Evolutionary conservation across 129 eudicot species (phyloP).

Genomic region (Oenanthe sinensis): DNA sequence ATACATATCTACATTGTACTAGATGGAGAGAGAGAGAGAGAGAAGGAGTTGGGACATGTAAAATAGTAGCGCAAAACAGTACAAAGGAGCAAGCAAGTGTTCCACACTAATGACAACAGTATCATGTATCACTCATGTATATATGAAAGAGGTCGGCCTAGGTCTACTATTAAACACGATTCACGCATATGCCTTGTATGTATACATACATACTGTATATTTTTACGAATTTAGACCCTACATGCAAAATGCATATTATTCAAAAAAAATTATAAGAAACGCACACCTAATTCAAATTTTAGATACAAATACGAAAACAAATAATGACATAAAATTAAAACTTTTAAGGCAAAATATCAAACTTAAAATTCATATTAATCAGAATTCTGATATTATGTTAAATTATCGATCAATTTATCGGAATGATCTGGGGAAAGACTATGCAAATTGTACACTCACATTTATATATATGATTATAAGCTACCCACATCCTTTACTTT

Average conservation of each 20-base stretch:
- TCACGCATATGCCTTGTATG: not conserved
- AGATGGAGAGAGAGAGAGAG: not conserved
- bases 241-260: too few species aligned
- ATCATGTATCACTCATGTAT: not conserved
- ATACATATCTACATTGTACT: not conserved
- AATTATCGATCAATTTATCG: too few species aligned
- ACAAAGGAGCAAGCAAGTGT: not conserved
- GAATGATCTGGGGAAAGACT: not conserved
- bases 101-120: not conserved
- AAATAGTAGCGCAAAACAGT: not conserved
- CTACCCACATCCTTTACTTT: not conserved
- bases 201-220: not conserved
- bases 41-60: not conserved
- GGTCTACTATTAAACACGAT: not conserved
- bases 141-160: not conserved
- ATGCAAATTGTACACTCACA: not conserved
- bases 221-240: not conserved
- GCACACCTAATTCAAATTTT: too few species aligned
- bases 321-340: too few species aligned
- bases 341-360: too few species aligned
- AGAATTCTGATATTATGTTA: too few species aligned
- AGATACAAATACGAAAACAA: too few species aligned
- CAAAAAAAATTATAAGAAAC: too few species aligned
- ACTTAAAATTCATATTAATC: too few species aligned
- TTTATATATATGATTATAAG: not conserved